phyloP scores from a whole-genome alignment of 2,329 filamentous ascomycete species.

The Colletotrichum cereale region DNA sequence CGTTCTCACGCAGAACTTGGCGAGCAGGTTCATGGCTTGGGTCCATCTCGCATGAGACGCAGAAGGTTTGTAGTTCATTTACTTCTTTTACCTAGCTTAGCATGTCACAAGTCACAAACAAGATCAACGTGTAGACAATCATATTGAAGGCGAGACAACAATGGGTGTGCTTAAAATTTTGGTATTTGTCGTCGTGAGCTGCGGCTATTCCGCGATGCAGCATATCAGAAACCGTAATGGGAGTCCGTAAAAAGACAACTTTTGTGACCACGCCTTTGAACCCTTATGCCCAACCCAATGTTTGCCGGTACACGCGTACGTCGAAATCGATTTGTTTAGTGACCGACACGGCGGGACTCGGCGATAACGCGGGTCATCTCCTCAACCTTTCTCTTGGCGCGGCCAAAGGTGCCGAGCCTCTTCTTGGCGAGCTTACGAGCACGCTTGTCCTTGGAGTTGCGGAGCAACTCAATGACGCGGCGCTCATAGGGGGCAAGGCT shows the following conservation, averaged over 20 bases:
- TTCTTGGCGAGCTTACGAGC: conserved; percentile 99
- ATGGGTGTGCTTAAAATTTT: conserved; percentile 44
- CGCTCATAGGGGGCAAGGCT: conserved; percentile 96
- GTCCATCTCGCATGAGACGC: background rate
- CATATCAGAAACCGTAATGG: conserved; percentile 48
- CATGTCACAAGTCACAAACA: background rate
- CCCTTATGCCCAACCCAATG: conserved; percentile 44
- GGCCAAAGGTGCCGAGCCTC: conserved; percentile 98
- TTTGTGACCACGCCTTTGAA: conserved; percentile 51
- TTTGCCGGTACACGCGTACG: conserved; percentile 21
- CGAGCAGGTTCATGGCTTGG: background rate
- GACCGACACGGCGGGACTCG: conserved; percentile 81
- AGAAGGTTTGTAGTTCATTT: background rate
- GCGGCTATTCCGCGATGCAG: conserved; percentile 49
- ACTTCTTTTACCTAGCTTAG: too few species aligned
- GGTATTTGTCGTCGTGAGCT: conserved; percentile 52
- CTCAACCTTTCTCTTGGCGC: conserved; percentile 99
- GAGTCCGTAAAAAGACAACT: conserved; percentile 45
- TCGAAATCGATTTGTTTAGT: conserved; percentile 59
- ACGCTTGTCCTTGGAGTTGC: conserved; percentile 99
- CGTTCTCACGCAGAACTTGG: background rate
- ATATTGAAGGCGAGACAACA: background rate
- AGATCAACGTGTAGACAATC: background rate
- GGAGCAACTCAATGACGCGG: conserved; percentile 98
- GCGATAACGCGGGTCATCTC: conserved; percentile 98